A percentile compares a stretch with the other conserved stretches of the same genome.
phyloP scores from a whole-genome alignment of 768 basidiomycete species.

The Leccinum sublutescens region DNA sequence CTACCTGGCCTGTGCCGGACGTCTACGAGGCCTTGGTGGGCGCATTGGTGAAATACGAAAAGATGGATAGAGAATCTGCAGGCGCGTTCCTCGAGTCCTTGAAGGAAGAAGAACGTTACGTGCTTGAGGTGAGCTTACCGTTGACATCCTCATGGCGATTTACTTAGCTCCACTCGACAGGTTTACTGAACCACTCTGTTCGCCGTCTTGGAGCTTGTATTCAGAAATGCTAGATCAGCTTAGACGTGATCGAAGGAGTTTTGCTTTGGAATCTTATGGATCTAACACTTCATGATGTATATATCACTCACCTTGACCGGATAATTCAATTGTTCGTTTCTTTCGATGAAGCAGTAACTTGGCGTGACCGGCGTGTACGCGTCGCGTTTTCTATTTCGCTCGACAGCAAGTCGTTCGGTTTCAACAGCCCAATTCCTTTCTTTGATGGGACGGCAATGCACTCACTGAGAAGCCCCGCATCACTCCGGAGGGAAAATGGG shows the following conservation, averaged over 20 bases:
- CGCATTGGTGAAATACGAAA: slow-evolving; percentile 71
- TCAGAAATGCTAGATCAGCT: neutral
- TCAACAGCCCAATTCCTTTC: too few relatives aligned
- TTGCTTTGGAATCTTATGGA: neutral
- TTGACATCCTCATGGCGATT: neutral
- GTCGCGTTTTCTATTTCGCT: too few relatives aligned
- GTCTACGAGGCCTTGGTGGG: slow-evolving; percentile 91
- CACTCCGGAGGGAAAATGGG: neutral
- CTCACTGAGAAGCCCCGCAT: too few relatives aligned
- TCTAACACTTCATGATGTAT: neutral
- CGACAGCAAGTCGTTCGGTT: too few relatives aligned
- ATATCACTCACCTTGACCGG: neutral
- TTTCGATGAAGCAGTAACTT: too few relatives aligned
- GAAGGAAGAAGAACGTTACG: slow-evolving; percentile 97
- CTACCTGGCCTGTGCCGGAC: slow-evolving; percentile 99
- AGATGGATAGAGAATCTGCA: slow-evolving; percentile 60
- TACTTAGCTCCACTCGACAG: slow-evolving; percentile 12
- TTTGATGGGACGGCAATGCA: too few relatives aligned
- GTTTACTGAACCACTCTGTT: slow-evolving; percentile 19
- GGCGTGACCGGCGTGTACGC: too few relatives aligned
- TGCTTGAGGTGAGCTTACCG: slow-evolving; percentile 65
- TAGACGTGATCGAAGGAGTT: neutral
- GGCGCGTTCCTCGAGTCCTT: slow-evolving; percentile 81
- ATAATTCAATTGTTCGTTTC: neutral
- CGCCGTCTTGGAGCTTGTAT: neutral